phyloP scores from a whole-genome alignment of 192 early-diverging fungal species.

The Coemansia interrupta region DNA sequence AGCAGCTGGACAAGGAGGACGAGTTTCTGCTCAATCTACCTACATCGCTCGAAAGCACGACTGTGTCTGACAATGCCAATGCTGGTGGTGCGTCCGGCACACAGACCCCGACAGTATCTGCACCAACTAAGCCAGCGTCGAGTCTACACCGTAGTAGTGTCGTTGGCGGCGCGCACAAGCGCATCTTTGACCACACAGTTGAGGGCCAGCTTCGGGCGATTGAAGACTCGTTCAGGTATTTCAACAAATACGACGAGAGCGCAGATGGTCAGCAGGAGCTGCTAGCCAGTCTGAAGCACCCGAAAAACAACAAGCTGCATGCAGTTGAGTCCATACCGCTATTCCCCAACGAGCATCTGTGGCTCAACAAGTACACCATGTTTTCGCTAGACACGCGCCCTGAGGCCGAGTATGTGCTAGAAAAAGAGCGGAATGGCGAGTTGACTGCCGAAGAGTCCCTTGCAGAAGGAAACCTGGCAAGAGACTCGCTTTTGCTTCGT shows the following conservation, averaged over 20 bases:
- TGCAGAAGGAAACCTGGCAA: constrained; percentile 24
- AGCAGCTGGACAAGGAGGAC: constrained; percentile 46
- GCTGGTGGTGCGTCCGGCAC: not conserved
- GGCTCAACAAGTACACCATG: constrained; percentile 41
- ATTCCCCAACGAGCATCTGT: constrained; percentile 35
- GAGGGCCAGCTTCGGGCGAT: constrained; percentile 48
- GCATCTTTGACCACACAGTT: constrained; percentile 40
- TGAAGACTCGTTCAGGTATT: constrained; percentile 41
- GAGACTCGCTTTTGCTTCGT: constrained; percentile 38
- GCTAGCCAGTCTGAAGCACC: constrained; percentile 34
- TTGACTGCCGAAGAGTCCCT: constrained; percentile 11
- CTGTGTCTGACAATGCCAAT: not conserved
- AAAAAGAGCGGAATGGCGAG: not conserved
- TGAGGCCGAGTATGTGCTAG: constrained; percentile 26
- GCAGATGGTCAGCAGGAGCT: constrained; percentile 27
- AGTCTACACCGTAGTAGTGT: constrained; percentile 7
- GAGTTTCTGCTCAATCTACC: constrained; percentile 45
- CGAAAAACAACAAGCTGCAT: constrained; percentile 38
- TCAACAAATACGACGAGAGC: constrained; percentile 19
- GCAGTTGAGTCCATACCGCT: constrained; percentile 42
- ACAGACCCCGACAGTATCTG: constrained; percentile 3
- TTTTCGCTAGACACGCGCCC: constrained; percentile 39
- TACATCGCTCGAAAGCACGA: not conserved
- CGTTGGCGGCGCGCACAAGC: constrained; percentile 10
- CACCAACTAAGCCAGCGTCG: not conserved